Evolutionary conservation across 495 filamentous ascomycete genomes (phyloP).

Genomic region (Penicillium psychrofluorescens): DNA sequence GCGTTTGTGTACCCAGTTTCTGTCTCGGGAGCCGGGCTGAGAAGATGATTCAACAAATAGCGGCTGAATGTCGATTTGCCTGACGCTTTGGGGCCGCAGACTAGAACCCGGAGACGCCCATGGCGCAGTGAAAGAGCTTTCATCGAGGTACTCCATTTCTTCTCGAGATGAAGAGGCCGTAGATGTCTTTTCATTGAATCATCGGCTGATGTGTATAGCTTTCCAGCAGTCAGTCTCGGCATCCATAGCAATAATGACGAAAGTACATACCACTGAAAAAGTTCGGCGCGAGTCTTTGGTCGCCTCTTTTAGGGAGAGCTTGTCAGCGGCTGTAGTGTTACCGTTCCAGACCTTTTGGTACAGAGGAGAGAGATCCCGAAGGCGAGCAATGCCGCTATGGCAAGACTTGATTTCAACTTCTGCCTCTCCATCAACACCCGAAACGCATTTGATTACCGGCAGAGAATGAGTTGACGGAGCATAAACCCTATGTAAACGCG

Average conservation of each 20-base stretch:
- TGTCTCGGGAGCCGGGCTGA: constrained; percentile 41
- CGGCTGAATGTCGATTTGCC: constrained; percentile 84
- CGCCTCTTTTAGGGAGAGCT: constrained; percentile 24
- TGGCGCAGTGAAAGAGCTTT: constrained; percentile 31
- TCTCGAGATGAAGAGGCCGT: constrained; percentile 54
- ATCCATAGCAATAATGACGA: neutral
- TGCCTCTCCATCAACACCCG: constrained; percentile 37
- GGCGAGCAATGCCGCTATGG: constrained; percentile 44
- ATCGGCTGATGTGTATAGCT: constrained; percentile 42
- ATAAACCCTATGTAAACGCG: constrained; percentile 52
- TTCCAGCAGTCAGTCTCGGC: constrained; percentile 3
- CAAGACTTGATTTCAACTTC: constrained; percentile 48
- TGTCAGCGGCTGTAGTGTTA: constrained; percentile 29
- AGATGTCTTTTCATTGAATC: constrained; percentile 44
- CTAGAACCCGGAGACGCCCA: constrained; percentile 40
- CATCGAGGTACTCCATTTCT: constrained; percentile 52
- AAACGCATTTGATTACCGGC: constrained; percentile 56
- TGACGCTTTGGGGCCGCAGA: constrained; percentile 75
- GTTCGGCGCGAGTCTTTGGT: constrained; percentile 20
- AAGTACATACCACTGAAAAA: constrained; percentile 36
- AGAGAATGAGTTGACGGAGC: constrained; percentile 72
- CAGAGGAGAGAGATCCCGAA: constrained; percentile 57
- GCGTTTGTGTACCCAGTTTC: constrained; percentile 26
- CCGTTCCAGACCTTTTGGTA: constrained; percentile 74
- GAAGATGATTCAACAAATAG: constrained; percentile 66